These are phyloP conservation scores for Hygrophorus russula DNA, from an alignment of 768 basidiomycete species.

Conservation along the genomic window DNA sequence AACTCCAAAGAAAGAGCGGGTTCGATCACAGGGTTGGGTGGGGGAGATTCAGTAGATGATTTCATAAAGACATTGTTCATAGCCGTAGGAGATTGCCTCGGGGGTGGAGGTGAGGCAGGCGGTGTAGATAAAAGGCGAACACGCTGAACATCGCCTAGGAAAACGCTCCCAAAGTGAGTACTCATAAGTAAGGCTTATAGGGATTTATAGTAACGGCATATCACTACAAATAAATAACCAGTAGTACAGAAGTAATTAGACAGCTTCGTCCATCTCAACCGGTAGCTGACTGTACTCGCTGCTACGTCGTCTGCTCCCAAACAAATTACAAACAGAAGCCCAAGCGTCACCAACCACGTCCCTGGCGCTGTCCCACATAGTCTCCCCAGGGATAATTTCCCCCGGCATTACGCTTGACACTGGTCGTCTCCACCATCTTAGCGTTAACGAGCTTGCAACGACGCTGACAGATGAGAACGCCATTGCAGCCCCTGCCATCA, in stretches of 20 bases:
- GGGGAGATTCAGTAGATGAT: conserved; percentile 10
- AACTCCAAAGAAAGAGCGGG: conserved; percentile 64
- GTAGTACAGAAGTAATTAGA: not conserved
- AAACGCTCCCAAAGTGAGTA: conserved; percentile 57
- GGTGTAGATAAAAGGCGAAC: conserved; percentile 41
- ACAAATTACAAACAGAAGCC: conserved; percentile 27
- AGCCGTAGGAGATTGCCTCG: conserved; percentile 11
- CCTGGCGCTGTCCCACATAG: conserved; percentile 37
- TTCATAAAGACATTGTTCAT: conserved; percentile 21
- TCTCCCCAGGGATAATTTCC: conserved; percentile 38
- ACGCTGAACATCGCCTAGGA: conserved; percentile 68
- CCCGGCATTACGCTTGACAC: conserved; percentile 59
- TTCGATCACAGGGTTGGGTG: conserved; percentile 40
- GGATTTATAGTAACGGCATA: too few species aligned
- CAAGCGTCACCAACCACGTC: conserved; percentile 28
- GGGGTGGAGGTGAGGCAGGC: conserved; percentile 29
- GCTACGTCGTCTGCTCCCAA: conserved; percentile 26
- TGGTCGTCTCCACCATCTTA: conserved; percentile 79
- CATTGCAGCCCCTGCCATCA: conserved; percentile 99
- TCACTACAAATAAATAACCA: not conserved
- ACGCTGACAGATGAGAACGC: conserved; percentile 96
- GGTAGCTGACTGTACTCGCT: conserved; percentile 63
- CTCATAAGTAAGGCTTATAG: conserved; percentile 24
- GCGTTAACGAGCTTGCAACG: conserved; percentile 77
- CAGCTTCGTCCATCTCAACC: conserved; percentile 43